Base-by-base conservation (phyloP, 257 asterid species). In the Leonotis leonurus region DNA sequence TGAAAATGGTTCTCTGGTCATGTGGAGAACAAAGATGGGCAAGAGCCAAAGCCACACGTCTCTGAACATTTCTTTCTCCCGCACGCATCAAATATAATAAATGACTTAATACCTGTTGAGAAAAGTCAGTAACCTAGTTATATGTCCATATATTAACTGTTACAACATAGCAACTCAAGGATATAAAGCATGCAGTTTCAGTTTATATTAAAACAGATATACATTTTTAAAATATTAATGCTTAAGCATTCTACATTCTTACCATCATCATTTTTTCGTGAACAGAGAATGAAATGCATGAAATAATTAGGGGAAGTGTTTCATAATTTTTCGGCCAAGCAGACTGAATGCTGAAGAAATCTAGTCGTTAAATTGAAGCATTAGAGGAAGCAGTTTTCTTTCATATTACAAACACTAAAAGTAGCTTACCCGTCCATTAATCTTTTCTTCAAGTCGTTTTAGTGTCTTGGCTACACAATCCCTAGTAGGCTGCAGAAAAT, bases 391-490 rank as follows among this genome's bases (percentile, higher is more conserved):
- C 30, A 62, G 5, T 24, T 45, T 32, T 53, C 12, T 24, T 37
- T 51, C 41, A 37, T 14, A 16, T 49, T 54, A 46, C 41, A 48
- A 40, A 60, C 49, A 59, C 27, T 56, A 44, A 60, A 73, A 22
- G 35, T 51, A 54, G 80, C 97, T 85, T 71, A 93, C 99, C 83
- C 97, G 83, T 63, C 97, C 99, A 57, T 82, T 87, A 77, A 93
- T 90, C 82, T 90, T 93, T 81, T 93, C 99, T 75, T 93, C 97
- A 57, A 93, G 79, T 74, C 97, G 83, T 81, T 93, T 93, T 69
- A 93, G 84, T 16, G 99, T 93, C 83, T 90, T 93, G 62, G 95
- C 96, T 29, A 93, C 97, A 74, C 99, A 93, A 74, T 89, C 99
- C 75, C 91, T 83, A 61, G 99, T 93, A 50, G 99, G 99, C 99